Conservation (phyloP, 352 stramenopile species). For the Phytopythium mirpurense region DNA sequence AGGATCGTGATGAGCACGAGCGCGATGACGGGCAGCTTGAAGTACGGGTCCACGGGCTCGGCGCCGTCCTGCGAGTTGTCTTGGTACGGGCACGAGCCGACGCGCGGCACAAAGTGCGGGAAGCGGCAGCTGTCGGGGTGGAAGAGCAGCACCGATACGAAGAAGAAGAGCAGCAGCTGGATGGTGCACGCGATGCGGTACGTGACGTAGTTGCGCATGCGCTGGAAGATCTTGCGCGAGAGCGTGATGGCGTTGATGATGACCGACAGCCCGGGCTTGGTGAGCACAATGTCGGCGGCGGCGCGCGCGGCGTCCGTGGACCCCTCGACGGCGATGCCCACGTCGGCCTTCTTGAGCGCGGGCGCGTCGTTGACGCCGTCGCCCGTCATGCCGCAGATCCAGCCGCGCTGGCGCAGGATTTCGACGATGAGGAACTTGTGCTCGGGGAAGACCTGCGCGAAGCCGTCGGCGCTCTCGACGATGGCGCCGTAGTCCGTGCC, state of each 20-base stretch:
- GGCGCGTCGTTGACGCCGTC: conserved; percentile 66
- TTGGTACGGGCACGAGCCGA: conserved; percentile 48
- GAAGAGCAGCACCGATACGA: conserved; percentile 89
- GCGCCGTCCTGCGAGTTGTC: conserved; percentile 28
- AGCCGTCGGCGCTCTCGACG: conserved; percentile 92
- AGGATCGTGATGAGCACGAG: conserved; percentile 94
- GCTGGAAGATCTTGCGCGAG: conserved; percentile 91
- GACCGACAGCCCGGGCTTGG: conserved; percentile 88
- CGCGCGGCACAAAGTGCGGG: conserved; percentile 51
- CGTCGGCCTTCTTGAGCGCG: conserved; percentile 61
- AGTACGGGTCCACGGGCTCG: conserved; percentile 66
- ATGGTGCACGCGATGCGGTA: conserved; percentile 92
- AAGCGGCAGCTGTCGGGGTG: conserved; percentile 76
- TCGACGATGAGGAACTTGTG: conserved; percentile 92
- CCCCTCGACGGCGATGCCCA: conserved; percentile 79
- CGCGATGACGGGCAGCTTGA: conserved; percentile 91
- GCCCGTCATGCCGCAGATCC: conserved; percentile 75
- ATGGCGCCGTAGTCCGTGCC: conserved; percentile 70
- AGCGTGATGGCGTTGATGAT: conserved; percentile 90
- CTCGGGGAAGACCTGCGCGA: conserved; percentile 90
- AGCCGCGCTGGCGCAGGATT: conserved; percentile 73
- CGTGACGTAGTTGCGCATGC: conserved; percentile 93
- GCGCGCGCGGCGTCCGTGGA: conserved; percentile 85
- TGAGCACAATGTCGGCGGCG: conserved; percentile 93
- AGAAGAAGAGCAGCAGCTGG: conserved; percentile 92